Evolutionary conservation across 1,284 basidiomycete species (phyloP).

Genomic region (Ustilago vetiveriae): DNA sequence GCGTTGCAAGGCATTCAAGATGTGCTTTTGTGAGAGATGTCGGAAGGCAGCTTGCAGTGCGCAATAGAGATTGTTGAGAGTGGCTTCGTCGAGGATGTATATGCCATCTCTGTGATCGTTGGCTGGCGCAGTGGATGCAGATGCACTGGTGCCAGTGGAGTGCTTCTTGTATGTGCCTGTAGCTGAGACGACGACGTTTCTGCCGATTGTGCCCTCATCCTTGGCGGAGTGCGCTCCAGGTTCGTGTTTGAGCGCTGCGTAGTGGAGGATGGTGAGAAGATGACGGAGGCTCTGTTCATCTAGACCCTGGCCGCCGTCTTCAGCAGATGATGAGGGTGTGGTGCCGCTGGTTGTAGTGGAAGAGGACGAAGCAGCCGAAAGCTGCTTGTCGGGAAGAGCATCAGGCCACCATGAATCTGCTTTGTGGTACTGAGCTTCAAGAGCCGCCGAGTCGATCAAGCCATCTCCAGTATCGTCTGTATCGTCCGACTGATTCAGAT

Average conservation of each 20-base stretch:
- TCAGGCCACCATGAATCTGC: slow-evolving; percentile 50
- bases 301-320: slow-evolving; percentile 31
- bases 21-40: slow-evolving; percentile 42
- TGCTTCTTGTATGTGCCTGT: slow-evolving; percentile 40
- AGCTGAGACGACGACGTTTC: slow-evolving; percentile 22
- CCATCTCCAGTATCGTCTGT: slow-evolving; percentile 1
- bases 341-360: neutral
- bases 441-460: slow-evolving; percentile 14
- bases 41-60: slow-evolving; percentile 36
- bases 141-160: neutral
- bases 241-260: slow-evolving; percentile 33
- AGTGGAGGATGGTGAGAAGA: slow-evolving; percentile 40
- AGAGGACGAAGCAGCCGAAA: slow-evolving; percentile 1
- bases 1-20: slow-evolving; percentile 49
- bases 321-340: neutral
- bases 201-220: slow-evolving; percentile 21
- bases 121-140: neutral
- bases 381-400: slow-evolving; percentile 21
- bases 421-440: slow-evolving; percentile 21
- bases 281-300: slow-evolving; percentile 44
- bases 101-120: neutral
- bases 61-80: slow-evolving; percentile 35
- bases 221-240: neutral
- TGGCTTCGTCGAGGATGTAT: slow-evolving; percentile 32
- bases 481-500: neutral